A percentile compares a stretch with the other conserved stretches of the same genome.
These are phyloP conservation scores for Teratosphaeria pseudoeucalypti DNA, from an alignment of 2,329 filamentous ascomycete species.

Conservation along the genomic window DNA sequence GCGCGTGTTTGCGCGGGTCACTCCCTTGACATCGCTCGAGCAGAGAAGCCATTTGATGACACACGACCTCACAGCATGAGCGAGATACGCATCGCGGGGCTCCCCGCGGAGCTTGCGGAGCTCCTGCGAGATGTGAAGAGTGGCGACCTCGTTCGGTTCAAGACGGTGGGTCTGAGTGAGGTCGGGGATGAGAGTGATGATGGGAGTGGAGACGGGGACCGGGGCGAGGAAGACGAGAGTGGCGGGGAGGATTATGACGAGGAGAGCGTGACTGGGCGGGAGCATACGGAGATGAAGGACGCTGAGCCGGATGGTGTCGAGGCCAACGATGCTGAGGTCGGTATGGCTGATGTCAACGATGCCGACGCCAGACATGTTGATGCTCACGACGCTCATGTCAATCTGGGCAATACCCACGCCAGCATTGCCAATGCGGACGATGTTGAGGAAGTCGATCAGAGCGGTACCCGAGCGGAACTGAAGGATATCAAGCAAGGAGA, in stretches of 20 bases:
- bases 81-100: constrained; percentile 9
- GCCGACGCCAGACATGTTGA: background rate
- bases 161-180: constrained; percentile 1
- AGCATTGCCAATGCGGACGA: background rate
- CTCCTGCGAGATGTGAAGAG: constrained; percentile 7
- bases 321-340: background rate
- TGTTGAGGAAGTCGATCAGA: too few species aligned
- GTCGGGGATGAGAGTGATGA: constrained; percentile 2
- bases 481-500: too few species aligned
- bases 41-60: background rate
- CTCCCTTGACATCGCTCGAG: background rate
- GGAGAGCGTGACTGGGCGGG: background rate
- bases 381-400: background rate
- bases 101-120: constrained; percentile 7
- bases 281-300: background rate
- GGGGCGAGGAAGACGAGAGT: constrained; percentile 3
- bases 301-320: background rate
- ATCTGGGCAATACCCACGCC: background rate
- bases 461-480: too few species aligned
- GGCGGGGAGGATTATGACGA: background rate
- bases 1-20: background rate
- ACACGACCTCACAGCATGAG: background rate
- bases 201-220: background rate
- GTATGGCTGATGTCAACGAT: background rate
- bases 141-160: constrained; percentile 12